phyloP scores from a whole-genome alignment of 345 rosid species.

The Melastoma malabathricum region DNA sequence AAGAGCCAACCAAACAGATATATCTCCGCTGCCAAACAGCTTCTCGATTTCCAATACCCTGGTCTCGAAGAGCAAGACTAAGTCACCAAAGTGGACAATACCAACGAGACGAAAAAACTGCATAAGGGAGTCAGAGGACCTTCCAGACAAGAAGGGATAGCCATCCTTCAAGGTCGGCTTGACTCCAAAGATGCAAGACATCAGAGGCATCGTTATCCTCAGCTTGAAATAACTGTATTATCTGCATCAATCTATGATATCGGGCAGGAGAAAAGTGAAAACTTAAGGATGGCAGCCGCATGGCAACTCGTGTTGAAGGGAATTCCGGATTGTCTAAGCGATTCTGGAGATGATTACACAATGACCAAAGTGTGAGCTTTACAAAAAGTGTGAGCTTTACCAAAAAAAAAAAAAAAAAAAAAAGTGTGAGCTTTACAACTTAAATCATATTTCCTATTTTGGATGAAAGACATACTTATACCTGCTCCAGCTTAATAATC shows the following conservation, averaged over 20 bases:
- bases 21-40: constrained; percentile 87
- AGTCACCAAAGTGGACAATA: constrained; percentile 4
- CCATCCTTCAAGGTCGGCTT: constrained; percentile 97
- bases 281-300: constrained; percentile 75
- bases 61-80: constrained; percentile 12
- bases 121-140: constrained; percentile 28
- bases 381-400: too few relatives aligned
- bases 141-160: constrained; percentile 60
- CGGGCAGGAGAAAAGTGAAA: constrained; percentile 98
- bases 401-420: too few relatives aligned
- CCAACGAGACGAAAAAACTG: not conserved
- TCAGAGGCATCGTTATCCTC: constrained; percentile 41
- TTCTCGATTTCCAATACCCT: constrained; percentile 87
- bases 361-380: too few relatives aligned
- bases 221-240: constrained; percentile 57
- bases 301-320: constrained; percentile 79
- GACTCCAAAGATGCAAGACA: constrained; percentile 59
- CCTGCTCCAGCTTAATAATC: constrained; percentile 83
- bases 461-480: constrained; percentile 15
- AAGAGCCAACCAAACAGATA: constrained; percentile 83
- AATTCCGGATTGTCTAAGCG: constrained; percentile 60
- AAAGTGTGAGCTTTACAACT: not conserved
- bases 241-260: constrained; percentile 94
- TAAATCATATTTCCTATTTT: not conserved
- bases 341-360: constrained; percentile 35